Percentiles rank a stretch among this genome's conserved stretches.
phyloP scores from a whole-genome alignment of 2,329 filamentous ascomycete genomes.

The Xylariaceae sp. region DNA sequence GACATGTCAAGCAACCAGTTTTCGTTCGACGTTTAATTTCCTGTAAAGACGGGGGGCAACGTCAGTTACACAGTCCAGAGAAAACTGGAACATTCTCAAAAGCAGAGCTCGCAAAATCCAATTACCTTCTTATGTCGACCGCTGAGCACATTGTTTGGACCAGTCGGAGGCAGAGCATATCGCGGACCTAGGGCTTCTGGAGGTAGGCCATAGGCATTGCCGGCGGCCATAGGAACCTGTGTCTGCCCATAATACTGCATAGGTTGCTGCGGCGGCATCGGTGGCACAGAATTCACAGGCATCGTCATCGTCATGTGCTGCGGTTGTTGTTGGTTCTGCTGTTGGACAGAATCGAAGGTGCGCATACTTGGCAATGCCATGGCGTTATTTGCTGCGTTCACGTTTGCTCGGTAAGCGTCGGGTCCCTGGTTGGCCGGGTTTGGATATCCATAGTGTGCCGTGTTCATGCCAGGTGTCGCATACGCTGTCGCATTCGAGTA shows the following conservation, averaged over 20 bases:
- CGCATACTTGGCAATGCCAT: slow-evolving; percentile 48
- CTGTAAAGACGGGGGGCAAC: slow-evolving; percentile 40
- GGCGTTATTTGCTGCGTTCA: slow-evolving; percentile 35
- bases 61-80: slow-evolving; percentile 33
- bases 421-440: slow-evolving; percentile 28
- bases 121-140: slow-evolving; percentile 61
- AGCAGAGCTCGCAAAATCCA: neutral
- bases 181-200: slow-evolving; percentile 47
- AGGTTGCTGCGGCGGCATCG: slow-evolving; percentile 39
- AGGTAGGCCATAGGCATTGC: slow-evolving; percentile 47
- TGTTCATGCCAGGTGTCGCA: slow-evolving; percentile 31
- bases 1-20: slow-evolving; percentile 65
- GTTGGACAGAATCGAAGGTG: slow-evolving; percentile 43
- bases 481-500: slow-evolving; percentile 35
- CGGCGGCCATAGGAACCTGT: slow-evolving; percentile 38
- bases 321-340: slow-evolving; percentile 34
- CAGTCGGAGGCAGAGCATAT: slow-evolving; percentile 51
- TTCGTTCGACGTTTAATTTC: slow-evolving; percentile 67
- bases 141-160: slow-evolving; percentile 50
- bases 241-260: slow-evolving; percentile 48
- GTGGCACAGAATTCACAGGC: slow-evolving; percentile 41
- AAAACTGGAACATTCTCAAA: neutral
- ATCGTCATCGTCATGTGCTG: slow-evolving; percentile 43
- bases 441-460: slow-evolving; percentile 36
- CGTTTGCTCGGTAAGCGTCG: slow-evolving; percentile 42